phyloP scores from a whole-genome alignment of 768 basidiomycete species.

The Leccinum subtestaceum region DNA sequence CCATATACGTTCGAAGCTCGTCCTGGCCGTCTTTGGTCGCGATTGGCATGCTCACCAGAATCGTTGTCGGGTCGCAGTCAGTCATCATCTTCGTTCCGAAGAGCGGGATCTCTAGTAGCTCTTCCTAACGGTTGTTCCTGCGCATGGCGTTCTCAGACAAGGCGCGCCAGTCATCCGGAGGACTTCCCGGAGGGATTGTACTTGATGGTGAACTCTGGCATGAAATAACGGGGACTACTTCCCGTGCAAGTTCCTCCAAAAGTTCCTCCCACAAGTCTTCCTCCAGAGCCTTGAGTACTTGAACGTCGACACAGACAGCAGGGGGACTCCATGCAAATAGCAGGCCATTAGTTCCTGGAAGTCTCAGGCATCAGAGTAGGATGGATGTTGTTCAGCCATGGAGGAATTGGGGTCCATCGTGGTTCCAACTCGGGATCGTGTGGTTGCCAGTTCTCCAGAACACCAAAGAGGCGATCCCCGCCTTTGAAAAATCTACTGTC shows the following conservation, averaged over 20 bases:
- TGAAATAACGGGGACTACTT: neutral
- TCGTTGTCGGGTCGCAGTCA: conserved; percentile 8
- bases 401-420: neutral
- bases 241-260: neutral
- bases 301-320: neutral
- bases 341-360: neutral
- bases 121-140: neutral
- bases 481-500: neutral
- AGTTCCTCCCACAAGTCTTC: neutral
- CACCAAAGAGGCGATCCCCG: neutral
- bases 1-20: conserved; percentile 17
- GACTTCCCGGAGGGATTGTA: neutral
- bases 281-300: neutral
- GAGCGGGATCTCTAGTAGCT: conserved; percentile 14
- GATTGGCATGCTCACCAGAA: conserved; percentile 1
- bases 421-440: neutral
- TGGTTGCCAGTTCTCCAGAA: neutral
- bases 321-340: neutral
- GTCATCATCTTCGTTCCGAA: conserved; percentile 9
- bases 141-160: neutral
- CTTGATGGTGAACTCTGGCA: neutral
- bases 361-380: neutral
- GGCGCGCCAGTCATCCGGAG: neutral
- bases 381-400: neutral
- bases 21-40: conserved; percentile 7